Evolutionary conservation across 2,329 filamentous ascomycete genomes (phyloP), one percentile per base, ranked within the genome.

Genomic region (Aspergillus tanneri): DNA sequence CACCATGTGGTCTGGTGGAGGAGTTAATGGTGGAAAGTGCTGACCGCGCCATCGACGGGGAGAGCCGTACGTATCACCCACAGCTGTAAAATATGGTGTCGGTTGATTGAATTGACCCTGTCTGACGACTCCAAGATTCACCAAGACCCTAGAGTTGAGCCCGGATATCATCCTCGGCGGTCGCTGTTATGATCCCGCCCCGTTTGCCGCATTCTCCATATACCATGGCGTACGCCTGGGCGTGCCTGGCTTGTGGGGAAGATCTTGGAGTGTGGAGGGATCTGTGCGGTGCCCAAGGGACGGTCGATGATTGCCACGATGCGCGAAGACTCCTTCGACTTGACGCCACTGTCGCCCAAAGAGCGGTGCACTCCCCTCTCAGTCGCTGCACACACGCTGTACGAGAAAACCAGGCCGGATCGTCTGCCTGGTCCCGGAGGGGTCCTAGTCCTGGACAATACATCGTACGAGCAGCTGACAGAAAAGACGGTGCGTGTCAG

Each of bases 351-450:
- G 0, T 63, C 68, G 4, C 65, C 71, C 0, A 52, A 53, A 0
- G 66, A 71, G 0, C 63, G 62, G 1, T 81, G 79, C 50, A 80
- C 74, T 0, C 70, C 75, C 0, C 46, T 74, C 0, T 75, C 72
- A 0, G 77, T 82, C 0, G 77, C 77, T 1, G 76, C 78, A 0
- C 78, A 82, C 51, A 74, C 77, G 0, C 58, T 82, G 8, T 82
- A 82, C 43, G 79, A 81, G 63, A 82, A 81, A 50, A 68, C 72
- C 0, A 59, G 78, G 12, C 78, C 79, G 0, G 79, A 82, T 57
- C 55, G 75, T 1, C 56, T 81, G 2, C 50, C 64, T 4, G 79
- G 79, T 0, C 79, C 79, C 0, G 79, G 78, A 0, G 79, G 78
- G 0, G 58, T 63, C 5, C 64, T 81, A 0, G 63, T 76, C 34